phyloP scores from a whole-genome alignment of 139 green algal species.

The Closterium sp. region DNA sequence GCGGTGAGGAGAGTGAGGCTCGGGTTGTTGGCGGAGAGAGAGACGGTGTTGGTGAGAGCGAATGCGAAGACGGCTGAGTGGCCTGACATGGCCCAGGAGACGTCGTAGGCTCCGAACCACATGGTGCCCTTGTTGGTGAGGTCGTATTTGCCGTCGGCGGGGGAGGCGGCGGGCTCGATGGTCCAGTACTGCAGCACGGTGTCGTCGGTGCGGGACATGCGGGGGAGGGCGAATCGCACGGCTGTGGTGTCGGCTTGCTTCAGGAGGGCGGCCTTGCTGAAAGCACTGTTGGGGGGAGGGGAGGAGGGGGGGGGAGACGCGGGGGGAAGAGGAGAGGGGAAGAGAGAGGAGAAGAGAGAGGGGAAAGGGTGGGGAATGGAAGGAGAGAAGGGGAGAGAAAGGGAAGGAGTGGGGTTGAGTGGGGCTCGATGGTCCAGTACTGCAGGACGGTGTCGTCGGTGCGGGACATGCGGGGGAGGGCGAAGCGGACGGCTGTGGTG shows the following conservation, averaged over 20 bases:
- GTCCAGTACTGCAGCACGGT: neutral
- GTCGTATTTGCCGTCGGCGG: neutral
- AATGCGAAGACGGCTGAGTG: neutral
- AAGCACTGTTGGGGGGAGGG: neutral
- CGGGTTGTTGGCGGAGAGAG: neutral
- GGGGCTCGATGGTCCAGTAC: neutral
- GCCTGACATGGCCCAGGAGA: neutral
- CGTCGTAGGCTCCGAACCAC: neutral
- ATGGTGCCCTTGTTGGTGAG: neutral
- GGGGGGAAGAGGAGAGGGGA: neutral
- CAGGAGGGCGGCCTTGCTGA: neutral
- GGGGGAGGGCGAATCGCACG: neutral
- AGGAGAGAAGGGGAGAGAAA: too few species aligned
- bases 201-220: neutral
- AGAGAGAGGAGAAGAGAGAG: neutral
- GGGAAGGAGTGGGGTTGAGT: too few species aligned
- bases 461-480: neutral
- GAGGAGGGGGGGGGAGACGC: too few species aligned
- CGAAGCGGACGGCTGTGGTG: neutral
- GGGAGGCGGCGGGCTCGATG: neutral
- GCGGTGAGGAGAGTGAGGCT: neutral
- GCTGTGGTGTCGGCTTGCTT: neutral
- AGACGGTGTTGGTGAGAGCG: neutral
- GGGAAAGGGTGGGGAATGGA: neutral
- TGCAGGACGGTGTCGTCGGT: neutral